Percentiles rank a stretch among this genome's conserved stretches.
Conservation (phyloP, 345 rosid genomes). For the Jatropha curcas region DNA sequence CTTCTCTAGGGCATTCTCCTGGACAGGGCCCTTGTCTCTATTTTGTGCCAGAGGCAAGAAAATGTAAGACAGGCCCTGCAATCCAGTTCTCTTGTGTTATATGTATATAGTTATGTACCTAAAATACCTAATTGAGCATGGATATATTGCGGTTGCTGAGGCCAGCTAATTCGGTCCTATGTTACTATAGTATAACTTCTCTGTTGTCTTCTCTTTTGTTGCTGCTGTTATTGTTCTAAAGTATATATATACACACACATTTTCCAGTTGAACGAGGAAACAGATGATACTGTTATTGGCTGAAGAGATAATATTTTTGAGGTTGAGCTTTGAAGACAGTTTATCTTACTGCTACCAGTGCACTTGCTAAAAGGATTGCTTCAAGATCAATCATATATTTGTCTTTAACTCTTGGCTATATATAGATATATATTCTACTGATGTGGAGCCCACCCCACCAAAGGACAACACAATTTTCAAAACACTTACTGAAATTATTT, state of each 20-base stretch:
- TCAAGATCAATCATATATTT: constrained; percentile 6
- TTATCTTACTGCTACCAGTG: neutral
- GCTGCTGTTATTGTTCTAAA: neutral
- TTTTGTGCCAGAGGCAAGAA: neutral
- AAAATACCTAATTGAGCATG: neutral
- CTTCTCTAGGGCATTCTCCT: neutral
- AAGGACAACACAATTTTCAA: neutral
- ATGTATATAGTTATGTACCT: neutral
- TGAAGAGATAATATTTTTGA: constrained; percentile 35
- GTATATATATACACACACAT: too few species aligned
- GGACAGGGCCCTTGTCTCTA: neutral
- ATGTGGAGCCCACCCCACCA: constrained; percentile 12
- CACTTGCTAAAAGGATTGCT: neutral
- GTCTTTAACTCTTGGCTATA: neutral
- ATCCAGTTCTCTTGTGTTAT: neutral
- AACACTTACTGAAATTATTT: neutral
- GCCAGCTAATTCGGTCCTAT: neutral
- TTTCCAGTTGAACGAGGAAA: too few species aligned
- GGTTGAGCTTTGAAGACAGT: constrained; percentile 29
- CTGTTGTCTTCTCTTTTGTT: neutral
- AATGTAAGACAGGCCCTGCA: neutral
- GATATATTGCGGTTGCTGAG: neutral
- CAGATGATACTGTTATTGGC: neutral
- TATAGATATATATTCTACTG: too few species aligned
- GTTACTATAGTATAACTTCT: neutral